Conservation (phyloP, 192 early-diverging fungal genomes). For the Entomortierella lignicola region DNA sequence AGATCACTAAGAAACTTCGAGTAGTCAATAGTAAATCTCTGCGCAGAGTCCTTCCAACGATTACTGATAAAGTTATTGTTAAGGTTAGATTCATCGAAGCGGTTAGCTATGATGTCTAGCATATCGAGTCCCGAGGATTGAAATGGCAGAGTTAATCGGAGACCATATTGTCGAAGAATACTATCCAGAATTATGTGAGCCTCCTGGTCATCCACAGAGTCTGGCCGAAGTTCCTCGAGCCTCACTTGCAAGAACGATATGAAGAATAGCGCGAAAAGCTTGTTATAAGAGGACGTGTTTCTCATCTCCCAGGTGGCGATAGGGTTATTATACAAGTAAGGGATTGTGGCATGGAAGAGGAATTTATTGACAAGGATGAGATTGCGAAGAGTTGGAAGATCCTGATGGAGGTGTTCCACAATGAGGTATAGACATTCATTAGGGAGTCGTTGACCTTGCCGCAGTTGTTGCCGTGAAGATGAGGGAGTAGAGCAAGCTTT, state of each 20-base stretch:
- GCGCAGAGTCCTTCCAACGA: too few relatives aligned
- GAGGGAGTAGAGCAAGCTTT: too few relatives aligned
- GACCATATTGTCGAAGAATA: neutral
- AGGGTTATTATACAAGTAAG: neutral
- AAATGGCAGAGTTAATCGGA: neutral
- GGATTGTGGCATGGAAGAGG: conserved; percentile 14
- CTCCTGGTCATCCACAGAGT: neutral
- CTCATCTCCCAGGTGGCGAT: neutral
- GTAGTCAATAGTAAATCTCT: neutral
- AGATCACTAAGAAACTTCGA: neutral
- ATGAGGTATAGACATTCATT: neutral
- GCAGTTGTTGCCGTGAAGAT: too few relatives aligned
- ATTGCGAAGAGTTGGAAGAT: neutral
- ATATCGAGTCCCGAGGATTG: neutral
- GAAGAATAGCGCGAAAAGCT: neutral
- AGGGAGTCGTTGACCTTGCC: too few relatives aligned
- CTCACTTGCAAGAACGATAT: neutral
- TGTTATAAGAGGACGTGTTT: neutral
- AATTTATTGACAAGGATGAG: conserved; percentile 24
- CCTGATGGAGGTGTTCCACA: neutral
- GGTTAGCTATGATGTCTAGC: too few relatives aligned
- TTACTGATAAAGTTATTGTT: too few relatives aligned
- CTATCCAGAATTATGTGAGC: neutral
- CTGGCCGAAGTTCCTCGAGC: neutral
- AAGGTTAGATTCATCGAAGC: too few relatives aligned